Evolutionary conservation across 2,329 filamentous ascomycete species (phyloP), one percentile per base, ranked within the genome.

Genomic region (Fusarium torreyae): DNA sequence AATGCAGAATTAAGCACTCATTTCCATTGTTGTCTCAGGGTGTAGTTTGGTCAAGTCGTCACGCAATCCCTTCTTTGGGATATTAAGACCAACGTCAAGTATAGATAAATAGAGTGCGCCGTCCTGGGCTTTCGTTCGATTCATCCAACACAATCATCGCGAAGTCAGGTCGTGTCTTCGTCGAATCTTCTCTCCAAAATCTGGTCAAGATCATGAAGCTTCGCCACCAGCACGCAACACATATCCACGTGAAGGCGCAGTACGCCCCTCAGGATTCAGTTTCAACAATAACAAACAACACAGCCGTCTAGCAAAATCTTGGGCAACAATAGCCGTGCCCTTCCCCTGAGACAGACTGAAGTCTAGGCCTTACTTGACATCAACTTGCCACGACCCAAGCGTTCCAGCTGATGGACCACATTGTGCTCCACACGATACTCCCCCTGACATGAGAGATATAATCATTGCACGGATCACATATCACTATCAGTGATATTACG

Each of bases 401-500:
- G 20, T 38, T 38, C 54, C 55, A 57, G 46, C 38, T 52, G 45
- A 57, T 34, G 24, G 14, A 36, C 17, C 34, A 36, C 34, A 31
- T 31, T 36, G 88, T 70, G 91, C 89, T 74, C 91, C 91, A 3
- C 81, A 90, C 80, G 88, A 87, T 79, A 91, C 91, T 1, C 93
- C 92, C 77, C 87, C 88, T 31, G 28, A 31, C 10, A 48, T 82
- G 91, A 87, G 82, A 73, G 81, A 84, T 57, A 92, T 87, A 14
- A 90, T 86, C 77, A 80, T 84, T 93, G 68, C 82, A 86, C 57
- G 84, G 91, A 57, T 91, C 93, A 82, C 87, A 91, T 80, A 89
- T 93, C 79, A 91, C 92, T 93, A 93, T 31, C 28, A 31, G 28
- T 83, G 91, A 89, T 80, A 91, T 92, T 73, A 90, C 91, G 45